Base-by-base conservation (phyloP, 2,329 filamentous ascomycete genomes). In the Penicillium paneum region DNA sequence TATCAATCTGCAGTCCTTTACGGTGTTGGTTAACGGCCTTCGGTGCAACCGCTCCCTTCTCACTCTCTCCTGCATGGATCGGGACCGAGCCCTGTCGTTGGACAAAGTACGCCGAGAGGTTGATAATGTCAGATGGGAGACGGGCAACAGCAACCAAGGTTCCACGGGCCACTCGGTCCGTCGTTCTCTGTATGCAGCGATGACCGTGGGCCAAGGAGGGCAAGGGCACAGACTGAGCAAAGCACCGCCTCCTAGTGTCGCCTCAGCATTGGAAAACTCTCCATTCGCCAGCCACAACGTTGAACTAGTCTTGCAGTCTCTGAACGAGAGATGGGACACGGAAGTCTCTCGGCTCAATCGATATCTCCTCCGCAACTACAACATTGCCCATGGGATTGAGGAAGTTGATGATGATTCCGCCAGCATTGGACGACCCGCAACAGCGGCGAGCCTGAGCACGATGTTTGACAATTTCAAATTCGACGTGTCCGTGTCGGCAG, bases 1-100 rank as follows among this genome's bases (percentile, higher is more conserved):
- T 51, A 87, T 89, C 52, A 85, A 85, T 42, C 76, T 89, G n/a
- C 83, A 86, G 59, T 86, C 84, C 1, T 86, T 88, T 59, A 88
- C 85, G 0, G 84, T 86, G 48, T 74, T 89, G 7, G 83, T 90
- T 46, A 87, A 89, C 63, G 81, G 85, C 17, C 72, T 90, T n/a
- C 80, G 86, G 55, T 81, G 79, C 39, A 90, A 90, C 64, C 81
- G 78, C 3, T 82, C 81, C 0, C 69, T 90, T 1, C 67, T 88
- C 13, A 81, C 81, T 61, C 77, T 90, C 32, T 85, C 87, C 6
- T 75, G 73, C 10, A 86, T 89, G 82, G 77, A 81, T 34, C 78
- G 82, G 58, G 85, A 87, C 57, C 79, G 86, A 43, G 76, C 78
- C 24, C 78, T 81, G 60, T 83, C 86, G 3, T 79, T 89, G 55